These are phyloP conservation scores for Friedmanniomyces endolithicus DNA, from an alignment of 495 filamentous ascomycete genomes.

Conservation along the genomic window DNA sequence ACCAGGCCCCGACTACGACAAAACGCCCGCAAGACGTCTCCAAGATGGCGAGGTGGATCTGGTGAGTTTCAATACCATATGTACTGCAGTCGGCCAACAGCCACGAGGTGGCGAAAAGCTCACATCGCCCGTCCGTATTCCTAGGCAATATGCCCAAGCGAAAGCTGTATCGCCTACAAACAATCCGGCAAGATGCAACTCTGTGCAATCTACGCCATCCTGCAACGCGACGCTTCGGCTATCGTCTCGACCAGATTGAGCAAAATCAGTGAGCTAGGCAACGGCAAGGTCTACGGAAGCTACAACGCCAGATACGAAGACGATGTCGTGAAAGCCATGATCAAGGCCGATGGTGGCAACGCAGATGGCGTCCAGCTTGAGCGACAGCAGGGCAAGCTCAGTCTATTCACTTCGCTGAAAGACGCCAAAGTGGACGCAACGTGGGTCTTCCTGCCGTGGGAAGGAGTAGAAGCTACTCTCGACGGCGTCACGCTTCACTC, in stretches of 20 bases:
- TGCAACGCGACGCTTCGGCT: conserved; percentile 11
- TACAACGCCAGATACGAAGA: conserved; percentile 20
- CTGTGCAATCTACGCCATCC: conserved; percentile 19
- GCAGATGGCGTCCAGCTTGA: conserved; percentile 11
- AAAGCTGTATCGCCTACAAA: conserved; percentile 17
- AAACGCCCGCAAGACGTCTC: conserved; percentile 14
- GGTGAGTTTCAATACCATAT: no score
- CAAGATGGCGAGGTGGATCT: conserved; percentile 15
- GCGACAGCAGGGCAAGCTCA: conserved; percentile 15
- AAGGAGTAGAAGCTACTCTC: conserved; percentile 17
- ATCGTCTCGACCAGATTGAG: conserved; percentile 10
- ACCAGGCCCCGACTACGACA: conserved; percentile 14
- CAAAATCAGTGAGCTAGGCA: conserved; percentile 4
- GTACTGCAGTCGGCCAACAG: no score
- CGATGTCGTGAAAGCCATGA: conserved; percentile 15
- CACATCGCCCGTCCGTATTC: not conserved
- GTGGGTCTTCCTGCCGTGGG: conserved; percentile 22
- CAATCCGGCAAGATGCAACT: conserved; percentile 13
- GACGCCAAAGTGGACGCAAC: conserved; percentile 16
- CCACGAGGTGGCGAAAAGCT: no score
- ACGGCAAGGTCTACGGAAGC: conserved; percentile 11
- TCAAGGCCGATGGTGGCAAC: conserved; percentile 11
- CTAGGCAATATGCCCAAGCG: conserved; percentile 16
- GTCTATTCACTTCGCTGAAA: conserved; percentile 12
- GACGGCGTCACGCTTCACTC: conserved; percentile 4